Evolutionary conservation across 106 monocot species (phyloP), one percentile per base, ranked within the genome.

Genomic region (Chionographis japonica): DNA sequence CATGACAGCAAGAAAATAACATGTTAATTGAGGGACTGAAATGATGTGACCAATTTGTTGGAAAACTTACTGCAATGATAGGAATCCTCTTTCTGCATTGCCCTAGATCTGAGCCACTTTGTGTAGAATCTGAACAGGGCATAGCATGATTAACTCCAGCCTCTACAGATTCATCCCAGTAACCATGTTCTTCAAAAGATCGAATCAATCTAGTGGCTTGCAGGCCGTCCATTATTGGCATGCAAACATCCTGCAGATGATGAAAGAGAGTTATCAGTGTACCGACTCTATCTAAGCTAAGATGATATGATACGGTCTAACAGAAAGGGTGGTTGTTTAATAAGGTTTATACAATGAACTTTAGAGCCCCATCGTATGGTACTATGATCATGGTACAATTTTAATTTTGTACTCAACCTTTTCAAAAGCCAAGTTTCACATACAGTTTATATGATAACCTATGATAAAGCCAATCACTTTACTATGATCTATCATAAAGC

Each of bases 141-240:
- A 51, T 56, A 49, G 62, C 46, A 49, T 54, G 62, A 54, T 82
- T 57, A 42, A 65, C 13, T 64, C 64, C 61, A 42, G 18, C 43
- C 10, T 6, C 57, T 27, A 88, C 72, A 50, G 80, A 74, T 58
- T 75, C 58, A 83, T 86, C 83, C 90, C 90, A 86, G 61, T 52
- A 75, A 36, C 86, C 90, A 73, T 72, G 58, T 55, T 80, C 77
- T 75, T 90, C 90, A 40, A 72, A 90, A 16, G 75, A 80, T 8
- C 90, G 90, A 73, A 90, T 86, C 20, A 80, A 66, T 75, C 75
- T 83, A 40, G 90, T 86, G 15, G 90, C 90, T 78, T 90, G 79
- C 43, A 90, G 41, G 12, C 90, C 90, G 68, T 90, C 86, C 90
- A 90, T 90, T 72, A 86, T 73, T 64, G 90, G 90, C 90, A 90